Conservation (phyloP, 2,329 filamentous ascomycete species). For the Fusarium sp. region DNA sequence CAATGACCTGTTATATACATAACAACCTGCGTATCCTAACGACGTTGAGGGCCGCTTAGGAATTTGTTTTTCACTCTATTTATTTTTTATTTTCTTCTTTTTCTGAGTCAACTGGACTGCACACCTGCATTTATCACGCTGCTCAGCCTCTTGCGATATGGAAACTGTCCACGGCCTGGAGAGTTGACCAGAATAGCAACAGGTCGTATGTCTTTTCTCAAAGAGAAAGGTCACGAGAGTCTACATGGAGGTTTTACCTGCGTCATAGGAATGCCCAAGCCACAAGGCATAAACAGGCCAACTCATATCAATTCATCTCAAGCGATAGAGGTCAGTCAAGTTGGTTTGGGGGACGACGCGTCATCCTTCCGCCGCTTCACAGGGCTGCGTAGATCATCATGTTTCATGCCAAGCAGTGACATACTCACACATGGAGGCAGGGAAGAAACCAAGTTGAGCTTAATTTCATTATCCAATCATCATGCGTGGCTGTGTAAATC, state of each 20-base stretch:
- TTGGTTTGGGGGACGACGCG: slow-evolving; percentile 7
- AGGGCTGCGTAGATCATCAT: slow-evolving; percentile 7
- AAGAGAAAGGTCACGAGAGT: neutral
- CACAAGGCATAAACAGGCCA: slow-evolving; percentile 4
- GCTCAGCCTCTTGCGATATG: slow-evolving; percentile 27
- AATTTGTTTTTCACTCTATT: neutral
- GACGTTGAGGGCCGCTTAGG: no score
- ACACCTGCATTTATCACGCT: neutral
- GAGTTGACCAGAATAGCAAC: slow-evolving; percentile 38
- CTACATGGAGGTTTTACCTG: neutral
- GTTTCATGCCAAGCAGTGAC: neutral
- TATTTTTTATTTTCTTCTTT: no score
- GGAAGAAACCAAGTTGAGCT: slow-evolving; percentile 7
- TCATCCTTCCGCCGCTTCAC: slow-evolving; percentile 13
- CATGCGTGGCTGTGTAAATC: neutral
- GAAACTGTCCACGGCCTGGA: neutral
- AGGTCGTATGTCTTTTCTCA: slow-evolving; percentile 28
- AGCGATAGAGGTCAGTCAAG: neutral
- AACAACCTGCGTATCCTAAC: neutral
- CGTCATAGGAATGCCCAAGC: slow-evolving; percentile 27
- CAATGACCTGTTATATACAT: slow-evolving; percentile 21
- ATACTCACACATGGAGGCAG: neutral
- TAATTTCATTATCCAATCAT: neutral
- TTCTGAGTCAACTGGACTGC: no score
- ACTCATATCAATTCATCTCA: neutral